Conservation (phyloP, 495 filamentous ascomycete genomes). For the Aspergillus avenaceus region DNA sequence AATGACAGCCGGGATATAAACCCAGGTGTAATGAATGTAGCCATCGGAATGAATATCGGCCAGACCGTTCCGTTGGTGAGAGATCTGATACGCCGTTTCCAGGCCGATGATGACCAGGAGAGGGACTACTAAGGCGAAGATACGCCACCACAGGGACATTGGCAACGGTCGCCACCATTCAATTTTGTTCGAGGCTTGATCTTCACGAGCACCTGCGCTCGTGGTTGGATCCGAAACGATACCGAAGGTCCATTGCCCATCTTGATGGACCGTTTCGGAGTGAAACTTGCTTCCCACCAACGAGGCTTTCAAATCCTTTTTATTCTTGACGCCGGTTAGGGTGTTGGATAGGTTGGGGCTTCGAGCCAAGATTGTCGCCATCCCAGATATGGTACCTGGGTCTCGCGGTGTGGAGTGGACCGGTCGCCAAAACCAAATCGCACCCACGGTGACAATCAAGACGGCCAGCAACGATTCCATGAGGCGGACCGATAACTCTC, state of each 20-base stretch:
- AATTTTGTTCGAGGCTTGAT: background rate
- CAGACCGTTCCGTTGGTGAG: background rate
- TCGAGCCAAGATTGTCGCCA: conserved; percentile 9
- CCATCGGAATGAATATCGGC: background rate
- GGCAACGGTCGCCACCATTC: conserved; percentile 11
- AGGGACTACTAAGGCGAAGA: conserved; percentile 4
- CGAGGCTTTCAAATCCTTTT: conserved; percentile 2
- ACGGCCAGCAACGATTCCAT: conserved; percentile 5
- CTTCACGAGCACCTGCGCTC: background rate
- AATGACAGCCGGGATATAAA: conserved; percentile 17
- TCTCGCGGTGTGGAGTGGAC: conserved; percentile 12
- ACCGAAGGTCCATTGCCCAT: background rate
- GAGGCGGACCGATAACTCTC: conserved; percentile 6
- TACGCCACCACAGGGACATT: background rate
- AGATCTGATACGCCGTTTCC: conserved; percentile 9
- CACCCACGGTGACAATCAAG: background rate
- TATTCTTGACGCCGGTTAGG: background rate
- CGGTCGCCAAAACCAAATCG: background rate
- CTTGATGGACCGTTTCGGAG: background rate
- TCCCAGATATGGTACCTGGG: conserved; percentile 10
- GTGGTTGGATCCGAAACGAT: background rate
- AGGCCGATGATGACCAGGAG: conserved; percentile 9
- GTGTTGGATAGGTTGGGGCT: conserved; percentile 5
- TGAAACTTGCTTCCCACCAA: background rate
- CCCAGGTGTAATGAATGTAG: conserved; percentile 14